Evolutionary conservation across 1,139 yeast species (phyloP), one percentile per base, ranked within the genome.

Genomic region (Yamadazyma friedrichii): DNA sequence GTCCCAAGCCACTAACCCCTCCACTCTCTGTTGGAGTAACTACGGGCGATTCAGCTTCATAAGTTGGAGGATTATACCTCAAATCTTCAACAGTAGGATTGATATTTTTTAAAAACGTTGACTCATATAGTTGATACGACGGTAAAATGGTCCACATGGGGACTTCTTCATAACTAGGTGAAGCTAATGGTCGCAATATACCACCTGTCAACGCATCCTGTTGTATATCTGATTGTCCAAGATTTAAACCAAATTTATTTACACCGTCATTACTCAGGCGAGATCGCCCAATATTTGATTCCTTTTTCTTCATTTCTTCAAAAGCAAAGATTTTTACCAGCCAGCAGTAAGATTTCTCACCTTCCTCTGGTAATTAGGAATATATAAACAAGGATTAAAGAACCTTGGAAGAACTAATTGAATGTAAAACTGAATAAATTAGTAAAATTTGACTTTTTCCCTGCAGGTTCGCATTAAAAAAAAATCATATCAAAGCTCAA

Each of bases 51-150:
- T 13, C 20, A 6, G 38, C 38, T 41, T 66, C 73, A 47, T 70
- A 70, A 15, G 50, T 48, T 3, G 76, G 76, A 1, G 74, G 74
- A 32, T 56, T 64, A 3, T 56, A 50, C 36, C 65, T 44, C 24
- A 55, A 43, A 40, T 68, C 67, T 40, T 68, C 73, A 2, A 50
- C 49, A 12, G 62, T 55, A 4, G 74, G 73, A 2, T 65, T 61
- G 38, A 68, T 52, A 40, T 58, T 60, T 42, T 65, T 66, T 26
- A 72, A 64, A 29, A 70, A 61, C 1, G 73, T 69, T 15, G 68
- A 62, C 43, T 65, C 65, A 46, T 62, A 67, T 61, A 70, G 64
- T 42, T 68, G 74, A 47, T 70, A 70, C 6, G 74, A 67, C 1
- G 76, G 76, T 24, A 70, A 58, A 35, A 69, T 68, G 44, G 63